Evolutionary conservation across 1,284 basidiomycete species (phyloP), one percentile per base, ranked within the genome.

Genomic region (Puccinia horiana): DNA sequence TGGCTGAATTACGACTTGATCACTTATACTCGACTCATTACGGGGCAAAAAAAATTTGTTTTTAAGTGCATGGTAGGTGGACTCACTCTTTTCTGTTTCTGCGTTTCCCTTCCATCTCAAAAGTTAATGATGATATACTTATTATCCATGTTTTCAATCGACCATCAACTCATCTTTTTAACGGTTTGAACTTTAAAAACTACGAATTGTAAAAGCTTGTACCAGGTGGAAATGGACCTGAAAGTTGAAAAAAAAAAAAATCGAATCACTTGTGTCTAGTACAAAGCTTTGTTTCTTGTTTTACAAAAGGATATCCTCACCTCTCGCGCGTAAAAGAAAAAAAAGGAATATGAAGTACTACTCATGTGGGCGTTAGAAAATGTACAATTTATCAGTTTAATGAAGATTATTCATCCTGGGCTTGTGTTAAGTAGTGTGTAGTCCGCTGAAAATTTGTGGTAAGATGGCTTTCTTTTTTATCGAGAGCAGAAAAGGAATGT

Each of bases 161-260:
- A 54, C 26, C 18, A n/a, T 18, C 5, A 5, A 26, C 8, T 54
- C 32, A 35, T 18, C 52, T 54, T 14, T 35, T 42, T 32, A 12
- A 29, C 47, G 37, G 18, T 56, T 35, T 44, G 16, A 40, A 42
- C 37, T 56, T 56, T 23, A 18, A 1, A 42, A 14, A 20, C 16
- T 14, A 35, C 14, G n/a, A 63, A 70, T 23, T 74, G 32, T 8
- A 23, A 61, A 54, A 82, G 80, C 49, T 82, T 44, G 80, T 82
- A 35, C 80, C 80, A 8, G 80, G 80, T 35, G 80, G 80, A 52
- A 82, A 67, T n/a, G 80, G 80, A 16, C 80, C 80, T 26, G 80
- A 82, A 65, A 26, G 11, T 42, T 81, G 32, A 75, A 18, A 4
- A 52, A 16, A 75, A 18, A 4, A 52, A 20, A 20, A 52, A 4